Conservation (phyloP, 78 protist species). For the Pigoraptor vietnamica region DNA sequence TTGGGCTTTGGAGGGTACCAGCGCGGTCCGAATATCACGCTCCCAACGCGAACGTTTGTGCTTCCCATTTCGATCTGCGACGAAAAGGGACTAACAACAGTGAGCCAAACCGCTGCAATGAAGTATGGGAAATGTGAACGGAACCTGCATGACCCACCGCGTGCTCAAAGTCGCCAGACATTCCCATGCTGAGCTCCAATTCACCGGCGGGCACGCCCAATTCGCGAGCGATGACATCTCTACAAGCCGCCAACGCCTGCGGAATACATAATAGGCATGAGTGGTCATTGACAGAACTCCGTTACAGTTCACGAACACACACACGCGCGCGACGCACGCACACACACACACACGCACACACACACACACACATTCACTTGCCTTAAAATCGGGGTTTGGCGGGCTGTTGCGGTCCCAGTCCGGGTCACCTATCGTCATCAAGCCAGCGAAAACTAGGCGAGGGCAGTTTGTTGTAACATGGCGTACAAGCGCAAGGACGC, state of each 20-base stretch:
- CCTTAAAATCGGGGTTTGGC: conserved; percentile 11
- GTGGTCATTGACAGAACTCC: neutral
- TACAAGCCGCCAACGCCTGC: neutral
- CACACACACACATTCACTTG: no score
- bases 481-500: conserved; percentile 9
- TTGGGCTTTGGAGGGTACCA: neutral
- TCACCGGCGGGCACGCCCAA: neutral
- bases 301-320: neutral
- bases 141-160: conserved; percentile 16
- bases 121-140: neutral
- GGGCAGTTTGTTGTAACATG: conserved; percentile 12
- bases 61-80: conserved; percentile 25
- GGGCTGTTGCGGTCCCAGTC: neutral
- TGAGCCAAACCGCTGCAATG: neutral
- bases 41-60: conserved; percentile 66
- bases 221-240: no score
- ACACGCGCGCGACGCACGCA: neutral
- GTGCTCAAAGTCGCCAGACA: conserved; percentile 60
- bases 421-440: conserved; percentile 79
- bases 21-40: conserved; percentile 63
- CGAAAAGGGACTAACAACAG: neutral
- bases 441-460: conserved; percentile 38
- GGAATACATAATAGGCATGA: neutral
- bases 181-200: conserved; percentile 64
- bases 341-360: neutral